Base-by-base conservation (phyloP, 177 flowering plant genomes). In the Vitis hybrid region DNA sequence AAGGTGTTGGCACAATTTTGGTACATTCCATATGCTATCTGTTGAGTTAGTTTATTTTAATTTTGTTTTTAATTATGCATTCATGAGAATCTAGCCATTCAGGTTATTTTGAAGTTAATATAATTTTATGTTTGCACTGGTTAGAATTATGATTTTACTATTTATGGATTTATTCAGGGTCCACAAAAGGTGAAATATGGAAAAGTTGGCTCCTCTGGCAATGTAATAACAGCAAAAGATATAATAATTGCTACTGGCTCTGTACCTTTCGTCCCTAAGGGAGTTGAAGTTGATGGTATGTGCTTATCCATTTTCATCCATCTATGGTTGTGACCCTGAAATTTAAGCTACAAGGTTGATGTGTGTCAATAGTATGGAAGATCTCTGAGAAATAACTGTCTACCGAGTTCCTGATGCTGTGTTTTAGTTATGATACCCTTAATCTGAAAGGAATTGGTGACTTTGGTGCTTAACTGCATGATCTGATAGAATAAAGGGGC, bases 241-340 rank as follows among this genome's bases (percentile, higher is more conserved):
- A 91, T 96, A 66, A 93, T 96, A 60, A 89, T 96, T 72, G 99
- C 99, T 15, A 96, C 99, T 67, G 99, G 99, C 69, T 96, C 99
- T 66, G 94, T 94, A 59, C 98, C 99, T 12, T 88, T 91, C 77
- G 97, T 96, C 32, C 99, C 98, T 45, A 94, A 91, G 77, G 99
- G 99, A 78, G 87, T 96, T 77, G 99, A 96, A 87, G 90, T 96
- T 80, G 99, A 96, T 86, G 99, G 99, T 96, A 81, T 77, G 69
- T 51, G 26, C 66, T 71, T 17, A 45, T 71, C 52, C 60, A 11
- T 72, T 50, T 23, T 55, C 56, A 6, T 65, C 40, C 40, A 34
- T 34, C 23, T 5, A 15, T 52, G 17, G 45, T 19, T 4, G 12
- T 56, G 19, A 45, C 54, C 48, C 2, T 65, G 3, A 52, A 3